Evolutionary conservation across 2,329 filamentous ascomycete species (phyloP).

Genomic region (Cercospora zeina): DNA sequence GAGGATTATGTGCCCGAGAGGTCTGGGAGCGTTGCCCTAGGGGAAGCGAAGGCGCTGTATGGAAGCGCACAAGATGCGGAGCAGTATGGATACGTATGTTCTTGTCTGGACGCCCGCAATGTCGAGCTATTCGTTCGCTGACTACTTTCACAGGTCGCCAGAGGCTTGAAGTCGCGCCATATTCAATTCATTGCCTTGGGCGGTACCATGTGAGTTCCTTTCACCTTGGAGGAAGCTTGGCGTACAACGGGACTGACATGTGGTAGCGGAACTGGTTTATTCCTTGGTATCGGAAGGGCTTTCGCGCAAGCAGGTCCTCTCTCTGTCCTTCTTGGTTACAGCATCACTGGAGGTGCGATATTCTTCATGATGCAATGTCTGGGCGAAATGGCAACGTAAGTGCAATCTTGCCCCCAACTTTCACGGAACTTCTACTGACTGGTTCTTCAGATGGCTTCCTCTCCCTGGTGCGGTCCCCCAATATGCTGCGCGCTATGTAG

Average conservation of each 20-base stretch:
- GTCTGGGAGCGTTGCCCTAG: constrained; percentile 31
- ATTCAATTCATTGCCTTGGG: constrained; percentile 62
- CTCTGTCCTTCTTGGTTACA: constrained; percentile 24
- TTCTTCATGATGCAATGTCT: constrained; percentile 22
- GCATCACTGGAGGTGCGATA: constrained; percentile 21
- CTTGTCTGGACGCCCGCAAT: background rate
- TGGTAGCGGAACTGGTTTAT: constrained; percentile 45
- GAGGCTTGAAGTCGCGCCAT: constrained; percentile 57
- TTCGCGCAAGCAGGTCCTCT: constrained; percentile 35
- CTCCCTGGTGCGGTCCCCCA: constrained; percentile 20
- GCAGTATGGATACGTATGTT: constrained; percentile 16
- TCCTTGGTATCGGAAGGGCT: constrained; percentile 25
- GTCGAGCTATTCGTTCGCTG: background rate
- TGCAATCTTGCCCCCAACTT: too few species aligned
- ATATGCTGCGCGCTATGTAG: constrained; percentile 26
- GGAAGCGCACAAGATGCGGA: constrained; percentile 54
- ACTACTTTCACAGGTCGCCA: constrained; percentile 46
- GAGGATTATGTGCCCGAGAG: constrained; percentile 15
- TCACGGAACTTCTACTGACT: too few species aligned
- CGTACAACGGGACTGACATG: background rate
- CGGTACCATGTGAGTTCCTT: constrained; percentile 16
- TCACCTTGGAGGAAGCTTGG: background rate
- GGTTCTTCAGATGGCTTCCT: constrained; percentile 9
- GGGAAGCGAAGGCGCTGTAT: constrained; percentile 56
- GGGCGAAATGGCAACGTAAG: constrained; percentile 22